Evolutionary conservation across 768 basidiomycete genomes (phyloP).

Genomic region (Serendipita sp.): DNA sequence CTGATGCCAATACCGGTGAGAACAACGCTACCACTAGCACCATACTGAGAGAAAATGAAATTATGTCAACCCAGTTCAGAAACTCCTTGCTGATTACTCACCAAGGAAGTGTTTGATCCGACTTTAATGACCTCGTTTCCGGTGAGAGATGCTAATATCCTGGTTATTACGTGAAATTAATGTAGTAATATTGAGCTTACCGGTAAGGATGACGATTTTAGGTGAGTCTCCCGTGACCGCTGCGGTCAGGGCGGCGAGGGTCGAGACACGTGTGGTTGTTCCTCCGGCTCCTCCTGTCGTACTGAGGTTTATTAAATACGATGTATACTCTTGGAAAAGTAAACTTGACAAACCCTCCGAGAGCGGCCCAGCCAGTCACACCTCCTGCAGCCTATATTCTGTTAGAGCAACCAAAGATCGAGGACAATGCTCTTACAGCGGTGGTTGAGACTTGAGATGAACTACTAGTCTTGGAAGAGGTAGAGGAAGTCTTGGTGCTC

Average conservation of each 20-base stretch:
- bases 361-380: background rate
- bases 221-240: slow-evolving; percentile 28
- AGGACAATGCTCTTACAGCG: too few relatives aligned
- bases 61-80: too few relatives aligned
- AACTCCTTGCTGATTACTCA: slow-evolving; percentile 17
- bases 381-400: background rate
- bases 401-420: background rate
- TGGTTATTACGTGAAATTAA: background rate
- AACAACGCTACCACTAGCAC: slow-evolving; percentile 7
- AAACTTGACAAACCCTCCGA: background rate
- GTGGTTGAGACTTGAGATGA: too few relatives aligned
- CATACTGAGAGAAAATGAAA: too few relatives aligned
- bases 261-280: slow-evolving; percentile 27
- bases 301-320: slow-evolving; percentile 13
- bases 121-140: slow-evolving; percentile 28
- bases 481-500: background rate
- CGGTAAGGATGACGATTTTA: slow-evolving; percentile 29
- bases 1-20: slow-evolving; percentile 32
- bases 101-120: slow-evolving; percentile 30
- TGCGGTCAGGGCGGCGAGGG: slow-evolving; percentile 25
- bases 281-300: slow-evolving; percentile 32
- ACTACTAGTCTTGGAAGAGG: background rate
- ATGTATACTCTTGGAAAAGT: background rate
- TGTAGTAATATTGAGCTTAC: too few relatives aligned
- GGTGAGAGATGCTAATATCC: slow-evolving; percentile 25